Conservation (phyloP, 345 rosid genomes). For the Eucalyptus curtisii region DNA sequence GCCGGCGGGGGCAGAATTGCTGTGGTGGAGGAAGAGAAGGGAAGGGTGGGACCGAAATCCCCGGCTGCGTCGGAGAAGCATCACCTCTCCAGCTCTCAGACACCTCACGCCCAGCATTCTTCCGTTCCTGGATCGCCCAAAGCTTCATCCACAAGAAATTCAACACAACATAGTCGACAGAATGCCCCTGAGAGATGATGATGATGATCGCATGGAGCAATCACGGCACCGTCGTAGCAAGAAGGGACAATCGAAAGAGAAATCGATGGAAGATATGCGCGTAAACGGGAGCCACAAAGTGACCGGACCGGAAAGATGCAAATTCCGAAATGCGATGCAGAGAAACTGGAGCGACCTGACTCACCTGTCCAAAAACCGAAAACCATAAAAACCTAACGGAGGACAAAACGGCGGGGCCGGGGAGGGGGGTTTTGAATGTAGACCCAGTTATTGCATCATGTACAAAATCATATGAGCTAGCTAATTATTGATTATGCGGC, state of each 20-base stretch:
- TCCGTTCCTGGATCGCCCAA: not conserved
- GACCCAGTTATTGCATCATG: not conserved
- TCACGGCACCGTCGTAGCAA: not conserved
- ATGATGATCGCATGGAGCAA: not conserved
- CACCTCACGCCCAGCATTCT: not conserved
- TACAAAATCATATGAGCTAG: not conserved
- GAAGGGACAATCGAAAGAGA: not conserved
- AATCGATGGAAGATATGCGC: not conserved
- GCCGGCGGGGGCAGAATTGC: not conserved
- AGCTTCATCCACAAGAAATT: not conserved
- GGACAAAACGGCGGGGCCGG: not conserved
- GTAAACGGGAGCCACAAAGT: not conserved
- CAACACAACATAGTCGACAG: not conserved
- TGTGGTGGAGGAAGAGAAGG: not conserved
- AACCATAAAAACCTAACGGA: not conserved
- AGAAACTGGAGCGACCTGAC: not conserved
- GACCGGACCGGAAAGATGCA: not conserved
- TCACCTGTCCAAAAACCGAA: not conserved
- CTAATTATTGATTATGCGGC: not conserved
- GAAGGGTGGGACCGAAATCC: not conserved
- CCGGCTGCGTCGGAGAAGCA: not conserved
- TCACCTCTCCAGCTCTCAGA: not conserved
- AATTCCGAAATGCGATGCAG: not conserved
- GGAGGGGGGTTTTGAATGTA: not conserved
- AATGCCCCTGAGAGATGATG: not conserved